Conservation (phyloP, 2,329 filamentous ascomycete species). For the Curvularia sp. region DNA sequence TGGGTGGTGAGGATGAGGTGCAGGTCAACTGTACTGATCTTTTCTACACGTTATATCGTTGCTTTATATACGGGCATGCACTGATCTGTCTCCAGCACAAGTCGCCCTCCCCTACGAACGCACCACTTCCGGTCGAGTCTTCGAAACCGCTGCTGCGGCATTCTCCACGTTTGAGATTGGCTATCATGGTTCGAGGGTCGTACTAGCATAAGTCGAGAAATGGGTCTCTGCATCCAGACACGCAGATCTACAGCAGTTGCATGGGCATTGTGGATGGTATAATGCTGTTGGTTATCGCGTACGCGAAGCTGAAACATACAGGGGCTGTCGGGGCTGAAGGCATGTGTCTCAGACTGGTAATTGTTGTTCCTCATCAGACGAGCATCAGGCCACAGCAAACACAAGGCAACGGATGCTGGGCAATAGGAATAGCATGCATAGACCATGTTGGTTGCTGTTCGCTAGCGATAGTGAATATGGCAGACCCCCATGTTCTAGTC, state of each 20-base stretch:
- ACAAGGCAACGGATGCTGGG: conserved; percentile 5
- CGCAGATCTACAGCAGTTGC: conserved; percentile 11
- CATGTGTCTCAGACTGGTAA: conserved; percentile 19
- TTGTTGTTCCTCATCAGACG: conserved; percentile 12
- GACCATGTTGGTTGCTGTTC: background rate
- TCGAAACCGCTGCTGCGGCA: conserved; percentile 37
- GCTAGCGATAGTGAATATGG: background rate
- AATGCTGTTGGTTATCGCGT: conserved; percentile 16
- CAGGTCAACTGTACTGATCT: conserved; percentile 38
- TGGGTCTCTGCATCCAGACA: conserved; percentile 3
- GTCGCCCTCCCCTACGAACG: background rate
- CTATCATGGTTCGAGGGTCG: conserved; percentile 34
- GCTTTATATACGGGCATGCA: conserved; percentile 37
- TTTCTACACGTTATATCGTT: conserved; percentile 16
- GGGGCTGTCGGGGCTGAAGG: conserved; percentile 6
- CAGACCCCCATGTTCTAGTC: conserved; percentile 6
- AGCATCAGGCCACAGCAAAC: conserved; percentile 21
- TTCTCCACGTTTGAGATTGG: conserved; percentile 23
- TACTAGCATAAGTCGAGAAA: conserved; percentile 17
- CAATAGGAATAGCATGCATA: conserved; percentile 2
- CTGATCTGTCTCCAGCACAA: background rate
- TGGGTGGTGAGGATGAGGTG: conserved; percentile 23
- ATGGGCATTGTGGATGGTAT: conserved; percentile 11
- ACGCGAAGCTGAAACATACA: conserved; percentile 29
- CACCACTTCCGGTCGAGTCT: background rate